Percentiles rank a stretch among this genome's conserved stretches.
Evolutionary conservation across 2,329 filamentous ascomycete species (phyloP).

Genomic region (Rhytidhysteron rufulum): DNA sequence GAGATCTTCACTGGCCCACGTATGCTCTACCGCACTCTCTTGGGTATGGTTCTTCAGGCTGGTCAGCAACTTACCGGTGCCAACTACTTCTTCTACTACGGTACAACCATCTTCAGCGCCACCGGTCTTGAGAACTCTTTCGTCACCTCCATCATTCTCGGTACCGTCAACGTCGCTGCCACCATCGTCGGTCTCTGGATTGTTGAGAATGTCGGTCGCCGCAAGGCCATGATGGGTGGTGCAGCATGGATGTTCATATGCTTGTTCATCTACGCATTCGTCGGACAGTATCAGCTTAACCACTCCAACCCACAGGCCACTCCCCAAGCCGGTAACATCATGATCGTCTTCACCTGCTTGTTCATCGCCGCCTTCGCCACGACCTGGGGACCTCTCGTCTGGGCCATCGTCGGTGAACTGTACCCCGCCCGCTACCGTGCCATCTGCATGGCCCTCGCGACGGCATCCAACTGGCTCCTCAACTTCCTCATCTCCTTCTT

Average conservation of each 20-base stretch:
- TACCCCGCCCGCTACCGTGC: conserved; percentile 31
- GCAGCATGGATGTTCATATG: conserved; percentile 43
- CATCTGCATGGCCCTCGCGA: conserved; percentile 30
- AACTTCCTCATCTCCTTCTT: conserved; percentile 51
- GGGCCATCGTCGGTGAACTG: conserved; percentile 33
- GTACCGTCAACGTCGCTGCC: conserved; percentile 44
- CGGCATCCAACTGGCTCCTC: conserved; percentile 31
- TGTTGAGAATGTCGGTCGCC: conserved; percentile 48
- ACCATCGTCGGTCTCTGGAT: conserved; percentile 47
- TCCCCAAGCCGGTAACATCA: conserved; percentile 22
- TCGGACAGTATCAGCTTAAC: conserved; percentile 35
- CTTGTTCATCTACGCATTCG: conserved; percentile 58
- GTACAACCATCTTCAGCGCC: conserved; percentile 17
- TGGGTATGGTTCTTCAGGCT: conserved; percentile 27
- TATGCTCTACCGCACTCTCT: conserved; percentile 48
- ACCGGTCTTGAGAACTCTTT: conserved; percentile 34
- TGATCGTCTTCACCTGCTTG: conserved; percentile 35
- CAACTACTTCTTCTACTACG: conserved; percentile 28
- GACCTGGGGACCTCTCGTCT: conserved; percentile 30
- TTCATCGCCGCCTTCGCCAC: conserved; percentile 34
- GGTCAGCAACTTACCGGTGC: conserved; percentile 29
- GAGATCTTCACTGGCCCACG: conserved; percentile 59
- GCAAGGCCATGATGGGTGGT: conserved; percentile 45
- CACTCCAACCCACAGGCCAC: conserved; percentile 18
- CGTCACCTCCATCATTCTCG: conserved; percentile 46